A percentile compares a stretch with the other conserved stretches of the same genome.
Evolutionary conservation across 2,329 filamentous ascomycete genomes (phyloP).

Genomic region (Colletotrichum eleusines): DNA sequence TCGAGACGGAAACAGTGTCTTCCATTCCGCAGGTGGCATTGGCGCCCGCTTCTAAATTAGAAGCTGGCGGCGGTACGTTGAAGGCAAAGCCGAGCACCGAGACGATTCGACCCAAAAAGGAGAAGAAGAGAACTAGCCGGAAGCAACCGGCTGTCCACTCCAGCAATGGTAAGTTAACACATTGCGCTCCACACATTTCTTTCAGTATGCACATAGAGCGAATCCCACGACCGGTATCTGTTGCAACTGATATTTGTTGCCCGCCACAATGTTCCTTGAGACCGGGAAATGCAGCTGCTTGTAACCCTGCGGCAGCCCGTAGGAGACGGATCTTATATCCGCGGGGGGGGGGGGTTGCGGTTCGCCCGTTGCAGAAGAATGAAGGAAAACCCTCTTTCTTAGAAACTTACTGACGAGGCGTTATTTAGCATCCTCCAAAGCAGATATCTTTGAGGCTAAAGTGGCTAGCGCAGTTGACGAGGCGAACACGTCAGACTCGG

Average conservation of each 20-base stretch:
- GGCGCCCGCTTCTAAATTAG: conserved; percentile 72
- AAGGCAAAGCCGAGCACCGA: conserved; percentile 92
- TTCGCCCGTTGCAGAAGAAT: conserved; percentile 32
- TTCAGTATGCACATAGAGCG: conserved; percentile 55
- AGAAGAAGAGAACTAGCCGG: conserved; percentile 83
- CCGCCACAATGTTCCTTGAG: conserved; percentile 52
- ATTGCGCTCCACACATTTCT: conserved; percentile 38
- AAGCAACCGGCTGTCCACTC: conserved; percentile 80
- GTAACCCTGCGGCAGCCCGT: conserved; percentile 44
- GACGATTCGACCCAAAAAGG: conserved; percentile 93
- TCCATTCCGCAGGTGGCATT: conserved; percentile 89
- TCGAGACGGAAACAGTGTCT: conserved; percentile 95
- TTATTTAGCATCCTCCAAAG: conserved; percentile 85
- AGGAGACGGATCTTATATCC: conserved; percentile 33
- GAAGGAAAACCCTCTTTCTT: conserved; percentile 52
- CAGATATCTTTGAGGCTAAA: conserved; percentile 97
- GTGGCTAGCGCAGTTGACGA: conserved; percentile 97
- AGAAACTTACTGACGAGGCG: conserved; percentile 59
- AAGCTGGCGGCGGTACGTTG: conserved; percentile 77
- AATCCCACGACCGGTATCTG: conserved; percentile 54
- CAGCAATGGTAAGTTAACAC: conserved; percentile 75
- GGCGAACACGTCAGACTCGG: conserved; percentile 95
- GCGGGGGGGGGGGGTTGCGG: not conserved
- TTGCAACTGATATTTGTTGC: conserved; percentile 49
- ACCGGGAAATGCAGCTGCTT: conserved; percentile 49